A percentile compares a stretch with the other conserved stretches of the same genome.
phyloP scores from a whole-genome alignment of 1,139 yeast species.

The Saccharomyces hybrid region DNA sequence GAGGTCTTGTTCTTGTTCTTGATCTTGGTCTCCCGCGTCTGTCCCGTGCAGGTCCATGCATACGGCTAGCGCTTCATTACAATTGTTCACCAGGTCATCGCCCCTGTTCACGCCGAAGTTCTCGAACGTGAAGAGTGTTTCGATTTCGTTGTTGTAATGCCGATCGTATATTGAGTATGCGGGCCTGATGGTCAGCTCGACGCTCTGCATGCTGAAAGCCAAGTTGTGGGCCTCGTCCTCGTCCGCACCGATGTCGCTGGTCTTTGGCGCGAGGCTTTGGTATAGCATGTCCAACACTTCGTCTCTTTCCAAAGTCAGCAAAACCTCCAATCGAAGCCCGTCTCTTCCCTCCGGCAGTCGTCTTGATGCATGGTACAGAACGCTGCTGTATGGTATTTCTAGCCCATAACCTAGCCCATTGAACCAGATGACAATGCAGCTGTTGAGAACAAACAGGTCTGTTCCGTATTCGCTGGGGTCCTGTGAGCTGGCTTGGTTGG shows the following conservation, averaged over 20 bases:
- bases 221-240: neutral
- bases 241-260: neutral
- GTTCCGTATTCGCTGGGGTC: conserved; percentile 11
- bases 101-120: conserved; percentile 36
- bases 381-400: conserved; percentile 31
- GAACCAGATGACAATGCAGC: conserved; percentile 35
- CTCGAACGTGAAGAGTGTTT: conserved; percentile 33
- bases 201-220: conserved; percentile 16
- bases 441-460: conserved; percentile 34
- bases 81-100: conserved; percentile 32
- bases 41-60: conserved; percentile 25
- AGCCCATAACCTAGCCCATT: conserved; percentile 31
- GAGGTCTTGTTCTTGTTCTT: conserved; percentile 6
- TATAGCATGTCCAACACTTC: conserved; percentile 19
- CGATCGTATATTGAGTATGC: conserved; percentile 32
- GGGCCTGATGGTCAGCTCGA: conserved; percentile 33
- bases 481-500: neutral
- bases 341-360: conserved; percentile 13
- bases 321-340: conserved; percentile 26
- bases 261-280: conserved; percentile 1
- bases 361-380: conserved; percentile 32
- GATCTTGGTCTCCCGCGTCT: conserved; percentile 10
- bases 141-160: conserved; percentile 32
- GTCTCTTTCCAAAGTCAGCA: conserved; percentile 27
- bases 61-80: conserved; percentile 26